These are phyloP conservation scores for Dioscorea dumetorum DNA, from an alignment of 106 monocot genomes.

Conservation along the genomic window DNA sequence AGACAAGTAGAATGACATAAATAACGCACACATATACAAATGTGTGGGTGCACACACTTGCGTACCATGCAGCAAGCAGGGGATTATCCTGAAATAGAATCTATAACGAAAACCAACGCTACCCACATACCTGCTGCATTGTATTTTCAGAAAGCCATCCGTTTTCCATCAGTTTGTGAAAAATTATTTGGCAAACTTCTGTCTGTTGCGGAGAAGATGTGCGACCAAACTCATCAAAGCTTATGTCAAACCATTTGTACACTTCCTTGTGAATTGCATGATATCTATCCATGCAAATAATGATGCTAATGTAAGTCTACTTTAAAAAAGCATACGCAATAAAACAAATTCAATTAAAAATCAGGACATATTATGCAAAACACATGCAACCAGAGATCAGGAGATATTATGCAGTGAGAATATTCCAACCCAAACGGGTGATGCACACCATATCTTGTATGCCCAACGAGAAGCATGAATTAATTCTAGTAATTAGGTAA, in stretches of 20 bases:
- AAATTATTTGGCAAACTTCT: constrained; percentile 87
- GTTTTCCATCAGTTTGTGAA: constrained; percentile 67
- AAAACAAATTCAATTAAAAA: background rate
- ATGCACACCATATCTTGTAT: too few relatives aligned
- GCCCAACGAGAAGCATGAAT: too few relatives aligned
- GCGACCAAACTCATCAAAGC: constrained; percentile 90
- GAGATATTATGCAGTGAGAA: too few relatives aligned
- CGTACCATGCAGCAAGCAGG: too few relatives aligned
- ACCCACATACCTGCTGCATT: constrained; percentile 65
- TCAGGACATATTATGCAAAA: too few relatives aligned
- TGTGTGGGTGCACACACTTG: too few relatives aligned
- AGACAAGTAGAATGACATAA: background rate
- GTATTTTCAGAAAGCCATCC: constrained; percentile 82
- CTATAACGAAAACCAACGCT: background rate
- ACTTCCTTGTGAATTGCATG: constrained; percentile 84
- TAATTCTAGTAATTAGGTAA: too few relatives aligned
- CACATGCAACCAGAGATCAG: too few relatives aligned
- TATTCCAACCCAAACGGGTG: too few relatives aligned
- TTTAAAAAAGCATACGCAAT: background rate
- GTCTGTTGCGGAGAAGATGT: constrained; percentile 85
- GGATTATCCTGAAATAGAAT: background rate
- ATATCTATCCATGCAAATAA: constrained; percentile 30
- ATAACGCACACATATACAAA: background rate
- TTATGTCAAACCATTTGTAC: constrained; percentile 87
- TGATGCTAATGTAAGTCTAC: background rate